Evolutionary conservation across 2,329 filamentous ascomycete genomes (phyloP), one percentile per base, ranked within the genome.

Genomic region (Phialemonium atrogriseum): DNA sequence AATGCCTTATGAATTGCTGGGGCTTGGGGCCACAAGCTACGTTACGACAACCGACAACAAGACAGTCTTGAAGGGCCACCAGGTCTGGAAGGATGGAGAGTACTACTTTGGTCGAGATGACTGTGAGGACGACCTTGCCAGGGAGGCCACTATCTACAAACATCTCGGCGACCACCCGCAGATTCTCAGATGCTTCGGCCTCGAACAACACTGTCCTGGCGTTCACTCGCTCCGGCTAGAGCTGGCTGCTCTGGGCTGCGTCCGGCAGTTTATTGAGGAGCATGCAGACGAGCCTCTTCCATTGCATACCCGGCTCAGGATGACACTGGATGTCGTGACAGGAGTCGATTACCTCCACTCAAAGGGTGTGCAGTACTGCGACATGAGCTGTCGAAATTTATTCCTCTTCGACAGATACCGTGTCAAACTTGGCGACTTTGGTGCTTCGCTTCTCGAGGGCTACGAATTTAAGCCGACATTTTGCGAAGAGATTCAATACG

Each of bases 221-320:
- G 27, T 31, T 5, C 33, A 35, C 16, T 35, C 33, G 27, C 27
- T 35, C 5, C 33, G 28, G 7, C 28, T 35, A 10, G 33, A 35
- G 28, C 9, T 31, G 16, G 33, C 33, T 9, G 21, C 33, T 11
- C 33, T 14, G 7, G 27, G 33, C 11, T 12, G 17, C 21, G 21
- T 35, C n/a, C 33, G 28, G 9, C 20, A 35, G 10, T 35, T 30
- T 17, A 19, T 31, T n/a, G 20, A 24, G 14, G 15, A 22, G 9
- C 18, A 24, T n/a, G 13, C n/a, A 7, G n/a, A n/a, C n/a, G 13
- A 7, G 10, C 4, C 24, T 7, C 31, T 21, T 19, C 5, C 24
- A 6, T 10, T 9, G 12, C 16, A 12, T 8, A 20, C 15, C n/a
- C 32, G 32, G 9, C 6, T 34, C 21, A 9, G n/a, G 21, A 23